These are phyloP conservation scores for Fomitopsis palustris DNA, from an alignment of 1,284 basidiomycete species.

Conservation along the genomic window DNA sequence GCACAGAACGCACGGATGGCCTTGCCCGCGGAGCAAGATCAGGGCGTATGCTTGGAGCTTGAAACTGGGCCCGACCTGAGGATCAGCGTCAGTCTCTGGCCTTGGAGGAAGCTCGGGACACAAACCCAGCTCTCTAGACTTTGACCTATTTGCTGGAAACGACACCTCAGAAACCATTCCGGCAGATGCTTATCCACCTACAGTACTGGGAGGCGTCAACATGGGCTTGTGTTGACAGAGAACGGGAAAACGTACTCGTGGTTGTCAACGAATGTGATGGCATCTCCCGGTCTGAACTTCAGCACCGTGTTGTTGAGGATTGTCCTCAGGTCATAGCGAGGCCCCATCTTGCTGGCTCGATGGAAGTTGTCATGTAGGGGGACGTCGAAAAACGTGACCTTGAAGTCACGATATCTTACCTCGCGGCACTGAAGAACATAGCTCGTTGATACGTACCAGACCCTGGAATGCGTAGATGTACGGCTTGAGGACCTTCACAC, in stretches of 20 bases:
- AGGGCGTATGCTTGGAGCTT: slow-evolving; percentile 84
- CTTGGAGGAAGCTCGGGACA: neutral
- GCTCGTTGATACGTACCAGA: slow-evolving; percentile 38
- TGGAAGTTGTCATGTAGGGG: slow-evolving; percentile 74
- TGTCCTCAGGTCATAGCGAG: slow-evolving; percentile 61
- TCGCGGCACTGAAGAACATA: neutral
- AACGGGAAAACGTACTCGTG: slow-evolving; percentile 57
- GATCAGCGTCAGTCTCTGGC: neutral
- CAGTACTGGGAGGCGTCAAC: slow-evolving; percentile 42
- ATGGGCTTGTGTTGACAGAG: neutral
- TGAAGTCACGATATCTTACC: neutral
- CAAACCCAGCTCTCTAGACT: slow-evolving; percentile 76
- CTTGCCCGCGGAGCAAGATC: slow-evolving; percentile 78
- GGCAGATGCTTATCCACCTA: slow-evolving; percentile 20
- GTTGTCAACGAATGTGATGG: slow-evolving; percentile 82
- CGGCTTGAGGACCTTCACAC: slow-evolving; percentile 47
- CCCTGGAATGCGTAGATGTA: slow-evolving; percentile 62
- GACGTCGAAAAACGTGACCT: slow-evolving; percentile 80
- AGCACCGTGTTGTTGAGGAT: slow-evolving; percentile 61
- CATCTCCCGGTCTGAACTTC: slow-evolving; percentile 57
- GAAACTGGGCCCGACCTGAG: slow-evolving; percentile 64
- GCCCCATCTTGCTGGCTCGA: slow-evolving; percentile 54
- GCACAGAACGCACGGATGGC: slow-evolving; percentile 71
- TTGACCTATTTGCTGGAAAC: slow-evolving; percentile 62
- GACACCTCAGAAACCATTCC: neutral